Conservation (phyloP, 1,139 yeast genomes). For the Pichia sp. region DNA sequence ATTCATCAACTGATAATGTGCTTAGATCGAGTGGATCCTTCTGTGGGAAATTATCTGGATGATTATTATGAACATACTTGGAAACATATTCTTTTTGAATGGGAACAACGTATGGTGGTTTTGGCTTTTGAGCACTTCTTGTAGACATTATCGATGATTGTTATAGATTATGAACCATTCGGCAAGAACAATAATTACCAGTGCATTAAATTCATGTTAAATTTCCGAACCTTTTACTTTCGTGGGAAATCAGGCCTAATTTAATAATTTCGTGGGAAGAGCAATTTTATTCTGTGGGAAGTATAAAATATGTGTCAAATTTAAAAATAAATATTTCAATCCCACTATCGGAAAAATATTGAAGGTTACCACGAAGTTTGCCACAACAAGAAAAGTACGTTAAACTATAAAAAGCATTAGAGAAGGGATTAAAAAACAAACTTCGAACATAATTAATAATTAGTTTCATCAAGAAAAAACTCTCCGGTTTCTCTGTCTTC, state of each 20-base stretch:
- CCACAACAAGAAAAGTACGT: too few relatives aligned
- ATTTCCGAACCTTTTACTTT: too few relatives aligned
- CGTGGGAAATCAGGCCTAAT: too few relatives aligned
- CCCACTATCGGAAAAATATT: too few relatives aligned
- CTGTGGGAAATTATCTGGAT: conserved; percentile 48
- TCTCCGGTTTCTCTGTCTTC: neutral
- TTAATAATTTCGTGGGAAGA: too few relatives aligned
- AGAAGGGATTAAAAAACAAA: neutral
- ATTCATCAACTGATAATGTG: conserved; percentile 43
- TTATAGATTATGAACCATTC: neutral
- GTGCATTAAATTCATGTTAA: too few relatives aligned
- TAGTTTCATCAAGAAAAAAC: neutral
- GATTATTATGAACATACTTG: conserved; percentile 57
- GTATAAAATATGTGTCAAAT: too few relatives aligned
- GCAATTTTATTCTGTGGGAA: too few relatives aligned
- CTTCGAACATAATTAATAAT: neutral
- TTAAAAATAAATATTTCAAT: too few relatives aligned
- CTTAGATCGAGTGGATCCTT: conserved; percentile 57
- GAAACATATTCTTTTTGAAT: conserved; percentile 56
- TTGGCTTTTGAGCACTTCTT: conserved; percentile 15
- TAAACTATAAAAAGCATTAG: too few relatives aligned
- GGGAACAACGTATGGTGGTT: conserved; percentile 34
- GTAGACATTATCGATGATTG: conserved; percentile 8
- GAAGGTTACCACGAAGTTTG: too few relatives aligned
- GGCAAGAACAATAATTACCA: too few relatives aligned